Conservation (phyloP, 805 yeast species). For the Saccharomycopsis capsularis region DNA sequence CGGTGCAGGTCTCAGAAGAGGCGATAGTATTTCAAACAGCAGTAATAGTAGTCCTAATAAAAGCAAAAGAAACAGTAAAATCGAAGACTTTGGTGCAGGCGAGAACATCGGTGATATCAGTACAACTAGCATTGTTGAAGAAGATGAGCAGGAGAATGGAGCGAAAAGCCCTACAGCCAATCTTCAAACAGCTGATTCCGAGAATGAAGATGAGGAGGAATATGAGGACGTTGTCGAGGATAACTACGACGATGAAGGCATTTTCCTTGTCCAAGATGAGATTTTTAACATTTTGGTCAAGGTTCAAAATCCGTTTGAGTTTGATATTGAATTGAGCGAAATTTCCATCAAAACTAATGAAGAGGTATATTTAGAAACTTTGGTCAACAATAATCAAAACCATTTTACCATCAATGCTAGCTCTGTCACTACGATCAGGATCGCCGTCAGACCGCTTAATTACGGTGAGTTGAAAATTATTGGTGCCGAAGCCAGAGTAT, state of each 20-base stretch:
- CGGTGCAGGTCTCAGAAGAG: neutral
- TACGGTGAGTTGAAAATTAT: conserved; percentile 43
- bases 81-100: conserved; percentile 4
- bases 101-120: neutral
- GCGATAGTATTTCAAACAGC: neutral
- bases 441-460: conserved; percentile 42
- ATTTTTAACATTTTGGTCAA: conserved; percentile 47
- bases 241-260: conserved; percentile 20
- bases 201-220: conserved; percentile 21
- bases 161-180: conserved; percentile 20
- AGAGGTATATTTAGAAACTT: conserved; percentile 27
- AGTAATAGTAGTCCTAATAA: neutral
- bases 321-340: conserved; percentile 55
- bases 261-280: conserved; percentile 53
- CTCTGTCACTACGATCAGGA: conserved; percentile 32
- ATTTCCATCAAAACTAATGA: conserved; percentile 32
- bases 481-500: conserved; percentile 46
- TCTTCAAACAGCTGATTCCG: neutral
- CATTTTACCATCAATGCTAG: conserved; percentile 33
- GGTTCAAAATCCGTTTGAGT: conserved; percentile 74
- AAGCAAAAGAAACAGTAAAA: conserved; percentile 7
- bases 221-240: conserved; percentile 23
- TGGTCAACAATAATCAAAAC: conserved; percentile 22
- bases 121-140: conserved; percentile 19
- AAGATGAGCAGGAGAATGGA: conserved; percentile 8